Percentiles rank a stretch among this genome's conserved stretches.
Evolutionary conservation across 2,329 filamentous ascomycete species (phyloP).

Genomic region (Aspergillus neoniger): DNA sequence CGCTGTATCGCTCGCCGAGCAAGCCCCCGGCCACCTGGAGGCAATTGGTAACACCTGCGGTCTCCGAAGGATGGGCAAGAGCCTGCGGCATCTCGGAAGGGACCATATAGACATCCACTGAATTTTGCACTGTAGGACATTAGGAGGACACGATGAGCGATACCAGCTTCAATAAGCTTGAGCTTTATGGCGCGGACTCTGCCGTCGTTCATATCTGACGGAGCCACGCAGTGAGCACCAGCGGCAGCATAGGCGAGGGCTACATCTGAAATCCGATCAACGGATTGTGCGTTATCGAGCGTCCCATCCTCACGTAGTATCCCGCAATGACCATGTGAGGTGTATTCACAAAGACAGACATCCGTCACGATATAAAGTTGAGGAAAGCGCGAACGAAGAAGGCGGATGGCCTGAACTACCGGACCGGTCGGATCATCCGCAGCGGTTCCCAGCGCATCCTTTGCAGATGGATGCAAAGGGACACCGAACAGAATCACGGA

Average conservation of each 20-base stretch:
- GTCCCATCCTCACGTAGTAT: slow-evolving; percentile 91
- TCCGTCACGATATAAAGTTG: slow-evolving; percentile 88
- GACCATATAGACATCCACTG: slow-evolving; percentile 91
- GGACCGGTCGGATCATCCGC: slow-evolving; percentile 93
- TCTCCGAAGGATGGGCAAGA: slow-evolving; percentile 91
- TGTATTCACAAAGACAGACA: slow-evolving; percentile 98
- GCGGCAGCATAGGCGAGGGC: slow-evolving; percentile 95
- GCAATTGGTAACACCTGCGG: slow-evolving; percentile 94
- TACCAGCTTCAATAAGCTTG: slow-evolving; percentile 91
- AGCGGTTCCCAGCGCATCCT: slow-evolving; percentile 87
- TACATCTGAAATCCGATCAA: slow-evolving; percentile 95
- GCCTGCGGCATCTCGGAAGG: slow-evolving; percentile 94
- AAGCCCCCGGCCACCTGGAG: slow-evolving; percentile 85
- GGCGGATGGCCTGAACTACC: slow-evolving; percentile 81
- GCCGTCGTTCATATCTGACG: slow-evolving; percentile 98
- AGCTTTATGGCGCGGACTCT: slow-evolving; percentile 97
- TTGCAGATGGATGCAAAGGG: slow-evolving; percentile 74
- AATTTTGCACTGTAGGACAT: slow-evolving; percentile 99
- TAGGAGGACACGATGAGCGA: slow-evolving; percentile 84
- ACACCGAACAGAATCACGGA: slow-evolving; percentile 97
- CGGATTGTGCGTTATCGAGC: slow-evolving; percentile 88
- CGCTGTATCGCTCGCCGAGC: slow-evolving; percentile 85
- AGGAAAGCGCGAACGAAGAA: slow-evolving; percentile 82
- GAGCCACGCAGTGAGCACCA: slow-evolving; percentile 93
- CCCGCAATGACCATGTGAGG: slow-evolving; percentile 94